phyloP scores from a whole-genome alignment of 2,329 filamentous ascomycete genomes.

The Cytospora piceicola region DNA sequence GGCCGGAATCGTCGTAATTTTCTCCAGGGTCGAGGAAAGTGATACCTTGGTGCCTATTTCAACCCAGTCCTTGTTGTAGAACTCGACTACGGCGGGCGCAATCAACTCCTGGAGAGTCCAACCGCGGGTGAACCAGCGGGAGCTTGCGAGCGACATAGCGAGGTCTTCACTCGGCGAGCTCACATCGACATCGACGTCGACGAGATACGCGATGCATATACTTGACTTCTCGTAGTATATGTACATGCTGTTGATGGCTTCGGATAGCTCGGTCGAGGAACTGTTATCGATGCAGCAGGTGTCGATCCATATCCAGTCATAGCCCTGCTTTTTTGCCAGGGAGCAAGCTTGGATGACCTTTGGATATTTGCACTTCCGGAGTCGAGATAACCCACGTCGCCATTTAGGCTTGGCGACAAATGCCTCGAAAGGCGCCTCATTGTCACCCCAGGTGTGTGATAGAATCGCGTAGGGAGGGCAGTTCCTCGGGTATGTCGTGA shows the following conservation, averaged over 20 bases:
- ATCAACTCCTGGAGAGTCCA: slow-evolving; percentile 31
- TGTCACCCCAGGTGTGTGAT: slow-evolving; percentile 44
- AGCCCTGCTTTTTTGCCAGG: slow-evolving; percentile 35
- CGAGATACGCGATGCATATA: slow-evolving; percentile 42
- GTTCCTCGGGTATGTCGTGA: background rate
- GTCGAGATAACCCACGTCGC: slow-evolving; percentile 33
- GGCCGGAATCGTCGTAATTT: slow-evolving; percentile 32
- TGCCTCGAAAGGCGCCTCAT: slow-evolving; percentile 40
- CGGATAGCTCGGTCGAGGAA: slow-evolving; percentile 41
- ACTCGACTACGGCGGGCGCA: slow-evolving; percentile 33
- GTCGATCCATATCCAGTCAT: slow-evolving; percentile 42
- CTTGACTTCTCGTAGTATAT: slow-evolving; percentile 37
- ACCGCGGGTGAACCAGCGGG: slow-evolving; percentile 28
- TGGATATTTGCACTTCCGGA: slow-evolving; percentile 34
- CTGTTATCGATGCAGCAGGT: slow-evolving; percentile 45
- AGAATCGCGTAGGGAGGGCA: slow-evolving; percentile 44
- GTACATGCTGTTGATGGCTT: slow-evolving; percentile 46
- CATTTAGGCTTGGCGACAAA: slow-evolving; percentile 34
- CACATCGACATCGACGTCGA: slow-evolving; percentile 35
- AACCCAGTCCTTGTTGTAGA: slow-evolving; percentile 33
- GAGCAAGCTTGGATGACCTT: slow-evolving; percentile 42
- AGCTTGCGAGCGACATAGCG: background rate
- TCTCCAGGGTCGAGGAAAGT: slow-evolving; percentile 31
- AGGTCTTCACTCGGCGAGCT: background rate
- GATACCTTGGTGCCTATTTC: slow-evolving; percentile 33